Base-by-base conservation (phyloP, 1,139 yeast genomes). In the Scheffersomyces illinoinensis region DNA sequence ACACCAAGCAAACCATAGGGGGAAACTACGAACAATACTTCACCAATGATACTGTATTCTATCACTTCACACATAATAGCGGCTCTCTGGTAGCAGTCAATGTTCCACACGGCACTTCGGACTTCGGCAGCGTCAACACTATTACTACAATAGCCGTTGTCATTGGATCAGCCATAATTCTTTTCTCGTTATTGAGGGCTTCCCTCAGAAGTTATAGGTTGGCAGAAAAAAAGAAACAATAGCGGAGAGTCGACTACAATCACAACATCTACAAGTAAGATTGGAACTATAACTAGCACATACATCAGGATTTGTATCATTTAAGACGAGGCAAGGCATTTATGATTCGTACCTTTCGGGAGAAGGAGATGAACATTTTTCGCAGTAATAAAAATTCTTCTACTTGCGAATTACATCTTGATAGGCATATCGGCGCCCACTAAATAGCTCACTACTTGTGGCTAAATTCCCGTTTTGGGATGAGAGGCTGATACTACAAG, bases 1-100 rank as follows among this genome's bases (percentile, higher is more conserved):
- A 77, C 58, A 73, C 71, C 60, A 72, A 59, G 53, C 46, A 52
- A 14, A 52, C 63, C 18, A 61, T 74, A 19, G 83, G 83, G 1
- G 81, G 79, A 19, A 71, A 71, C 52, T 79, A 71, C 62, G 79
- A 77, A 61, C 65, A 68, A 19, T 78, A 72, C 58, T 81, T 81
- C 64, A 78, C 83, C 14, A 71, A 77, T 20, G 75, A 79, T 60
- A 77, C 84, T 0, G 80, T 78, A 2, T 80, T 78, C 60, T 81
- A 77, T 61, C 82, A 78, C 59, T 66, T 73, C 14, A 55, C 56
- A 21, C 59, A 56, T 49, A 56, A 23, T 39, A 56, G 17, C n/a
- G 33, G 52, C 8, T 58, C 59, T 10, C 4, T 4, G 2, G 48
- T 65, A 17, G 57, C 55, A 6, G 61, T 62, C 17, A 54, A 52